A percentile compares a stretch with the other conserved stretches of the same genome.
These are phyloP conservation scores for Phytophthora citricola DNA, from an alignment of 352 stramenopile species.

Conservation along the genomic window DNA sequence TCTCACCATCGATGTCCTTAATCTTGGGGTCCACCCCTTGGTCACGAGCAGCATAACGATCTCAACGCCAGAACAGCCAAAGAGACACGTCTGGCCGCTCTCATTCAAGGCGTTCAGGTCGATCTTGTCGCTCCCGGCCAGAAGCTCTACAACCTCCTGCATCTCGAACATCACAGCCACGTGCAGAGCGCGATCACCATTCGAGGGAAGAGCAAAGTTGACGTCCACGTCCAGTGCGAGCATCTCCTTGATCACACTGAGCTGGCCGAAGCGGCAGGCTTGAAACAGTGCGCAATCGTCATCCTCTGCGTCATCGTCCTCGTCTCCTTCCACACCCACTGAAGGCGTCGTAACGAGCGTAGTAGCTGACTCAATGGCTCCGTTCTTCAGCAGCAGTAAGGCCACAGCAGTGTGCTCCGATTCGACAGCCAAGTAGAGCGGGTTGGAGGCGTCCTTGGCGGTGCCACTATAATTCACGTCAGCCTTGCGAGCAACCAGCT, in stretches of 20 bases:
- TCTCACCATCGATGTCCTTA: slow-evolving; percentile 74
- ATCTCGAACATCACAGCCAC: slow-evolving; percentile 88
- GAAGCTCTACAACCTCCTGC: slow-evolving; percentile 77
- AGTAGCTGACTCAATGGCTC: slow-evolving; percentile 69
- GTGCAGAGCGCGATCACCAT: slow-evolving; percentile 77
- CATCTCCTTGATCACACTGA: slow-evolving; percentile 82
- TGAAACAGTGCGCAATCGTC: slow-evolving; percentile 83
- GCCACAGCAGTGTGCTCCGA: slow-evolving; percentile 78
- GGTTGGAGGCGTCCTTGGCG: slow-evolving; percentile 57
- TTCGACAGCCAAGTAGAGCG: slow-evolving; percentile 77
- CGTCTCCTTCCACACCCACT: slow-evolving; percentile 42
- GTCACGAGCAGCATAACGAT: slow-evolving; percentile 66
- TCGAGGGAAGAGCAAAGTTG: slow-evolving; percentile 70
- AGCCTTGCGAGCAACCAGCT: slow-evolving; percentile 54
- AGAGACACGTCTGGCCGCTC: slow-evolving; percentile 80
- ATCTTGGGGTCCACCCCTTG: slow-evolving; percentile 70
- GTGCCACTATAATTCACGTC: slow-evolving; percentile 69
- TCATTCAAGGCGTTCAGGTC: slow-evolving; percentile 76
- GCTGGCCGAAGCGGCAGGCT: slow-evolving; percentile 72
- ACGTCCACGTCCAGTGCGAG: slow-evolving; percentile 69
- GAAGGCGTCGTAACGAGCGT: slow-evolving; percentile 61
- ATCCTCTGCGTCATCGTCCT: slow-evolving; percentile 47
- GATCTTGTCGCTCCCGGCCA: slow-evolving; percentile 57
- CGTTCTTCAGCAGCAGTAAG: slow-evolving; percentile 75
- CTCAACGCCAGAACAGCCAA: slow-evolving; percentile 80